These are phyloP conservation scores for Globisporangium echinulatum DNA, from an alignment of 352 stramenopile species.

Conservation along the genomic window DNA sequence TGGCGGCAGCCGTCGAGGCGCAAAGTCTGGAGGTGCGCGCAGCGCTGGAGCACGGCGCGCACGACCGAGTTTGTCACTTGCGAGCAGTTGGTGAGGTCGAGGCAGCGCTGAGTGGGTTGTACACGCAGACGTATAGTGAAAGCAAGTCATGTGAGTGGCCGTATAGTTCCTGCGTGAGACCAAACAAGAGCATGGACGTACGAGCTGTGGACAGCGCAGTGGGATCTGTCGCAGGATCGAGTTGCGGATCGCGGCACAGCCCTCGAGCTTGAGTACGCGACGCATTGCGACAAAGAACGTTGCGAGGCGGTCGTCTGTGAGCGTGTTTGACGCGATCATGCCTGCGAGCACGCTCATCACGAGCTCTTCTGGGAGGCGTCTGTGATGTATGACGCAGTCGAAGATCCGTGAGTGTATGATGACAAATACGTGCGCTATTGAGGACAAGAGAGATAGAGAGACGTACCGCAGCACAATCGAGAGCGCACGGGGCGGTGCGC, in stretches of 20 bases:
- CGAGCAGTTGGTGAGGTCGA: slow-evolving; percentile 80
- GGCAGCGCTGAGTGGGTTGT: slow-evolving; percentile 39
- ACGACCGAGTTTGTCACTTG: slow-evolving; percentile 86
- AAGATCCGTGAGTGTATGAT: neutral
- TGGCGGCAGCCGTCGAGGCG: slow-evolving; percentile 81
- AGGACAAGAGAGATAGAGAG: too few relatives aligned
- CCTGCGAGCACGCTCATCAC: slow-evolving; percentile 63
- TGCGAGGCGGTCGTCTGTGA: slow-evolving; percentile 79
- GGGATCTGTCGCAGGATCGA: slow-evolving; percentile 85
- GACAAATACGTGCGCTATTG: too few relatives aligned
- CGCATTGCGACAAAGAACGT: slow-evolving; percentile 78
- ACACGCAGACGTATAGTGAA: neutral
- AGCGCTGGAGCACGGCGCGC: slow-evolving; percentile 72
- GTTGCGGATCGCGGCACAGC: slow-evolving; percentile 77
- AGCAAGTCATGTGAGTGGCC: too few relatives aligned
- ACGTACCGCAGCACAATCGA: slow-evolving; percentile 48
- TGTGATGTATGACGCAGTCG: slow-evolving; percentile 10
- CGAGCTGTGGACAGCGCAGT: slow-evolving; percentile 72
- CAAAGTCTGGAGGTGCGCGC: slow-evolving; percentile 64
- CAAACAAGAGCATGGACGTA: slow-evolving; percentile 14
- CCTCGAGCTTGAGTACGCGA: slow-evolving; percentile 61
- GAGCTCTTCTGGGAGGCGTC: slow-evolving; percentile 74
- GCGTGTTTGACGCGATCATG: slow-evolving; percentile 64
- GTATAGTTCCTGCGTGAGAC: neutral
- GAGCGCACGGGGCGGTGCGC: slow-evolving; percentile 48